phyloP scores from a whole-genome alignment of 306 rosid species.

The Cucurbita ficifolia region DNA sequence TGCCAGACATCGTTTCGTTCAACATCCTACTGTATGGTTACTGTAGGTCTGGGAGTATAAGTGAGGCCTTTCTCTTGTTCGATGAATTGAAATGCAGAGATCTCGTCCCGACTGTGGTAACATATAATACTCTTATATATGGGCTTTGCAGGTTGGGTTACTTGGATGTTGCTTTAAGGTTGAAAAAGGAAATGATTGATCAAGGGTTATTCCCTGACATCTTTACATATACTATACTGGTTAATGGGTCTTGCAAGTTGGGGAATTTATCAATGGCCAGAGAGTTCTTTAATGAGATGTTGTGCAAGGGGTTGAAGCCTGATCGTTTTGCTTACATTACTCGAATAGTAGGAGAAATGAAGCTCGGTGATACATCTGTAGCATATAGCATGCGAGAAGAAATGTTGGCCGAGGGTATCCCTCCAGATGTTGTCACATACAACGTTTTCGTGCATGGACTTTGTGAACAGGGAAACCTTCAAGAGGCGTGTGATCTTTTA shows the following conservation, averaged over 20 bases:
- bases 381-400: conserved; percentile 64
- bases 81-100: conserved; percentile 28
- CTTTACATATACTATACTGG: conserved; percentile 51
- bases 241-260: conserved; percentile 40
- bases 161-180: conserved; percentile 38
- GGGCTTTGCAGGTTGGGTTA: conserved; percentile 58
- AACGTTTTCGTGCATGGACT: conserved; percentile 53
- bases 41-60: conserved; percentile 32
- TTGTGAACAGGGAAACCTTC: conserved; percentile 36
- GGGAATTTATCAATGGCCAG: conserved; percentile 55
- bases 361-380: conserved; percentile 38
- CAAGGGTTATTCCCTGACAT: conserved; percentile 50
- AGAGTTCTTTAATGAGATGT: conserved; percentile 57
- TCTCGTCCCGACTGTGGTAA: conserved; percentile 36
- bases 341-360: conserved; percentile 48
- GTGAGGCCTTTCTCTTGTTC: conserved; percentile 45
- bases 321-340: conserved; percentile 55
- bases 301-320: conserved; percentile 37
- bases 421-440: conserved; percentile 53
- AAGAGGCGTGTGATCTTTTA: conserved; percentile 34
- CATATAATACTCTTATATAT: conserved; percentile 64
- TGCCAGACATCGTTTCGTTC: conserved; percentile 55
- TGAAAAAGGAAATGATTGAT: conserved; percentile 46
- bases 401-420: conserved; percentile 50
- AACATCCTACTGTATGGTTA: conserved; percentile 55